phyloP scores from a whole-genome alignment of 2,329 filamentous ascomycete species.

The Fusarium keratoplasticum region DNA sequence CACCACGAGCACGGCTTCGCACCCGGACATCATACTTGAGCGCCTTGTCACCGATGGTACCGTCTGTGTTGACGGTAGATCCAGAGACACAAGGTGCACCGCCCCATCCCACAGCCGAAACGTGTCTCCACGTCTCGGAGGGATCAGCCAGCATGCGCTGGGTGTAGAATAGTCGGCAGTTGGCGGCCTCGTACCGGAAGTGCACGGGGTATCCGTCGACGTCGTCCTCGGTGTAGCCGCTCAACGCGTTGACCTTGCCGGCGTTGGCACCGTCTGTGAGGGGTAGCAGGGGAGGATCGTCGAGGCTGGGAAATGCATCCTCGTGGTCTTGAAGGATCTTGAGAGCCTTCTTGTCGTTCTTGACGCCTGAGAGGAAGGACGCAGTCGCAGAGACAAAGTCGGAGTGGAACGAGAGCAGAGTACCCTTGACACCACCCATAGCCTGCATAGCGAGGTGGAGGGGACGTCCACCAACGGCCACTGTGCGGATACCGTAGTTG shows the following conservation, averaged over 20 bases:
- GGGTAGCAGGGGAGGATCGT: slow-evolving; percentile 42
- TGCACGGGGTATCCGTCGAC: slow-evolving; percentile 54
- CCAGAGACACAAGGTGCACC: slow-evolving; percentile 32
- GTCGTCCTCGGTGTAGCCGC: slow-evolving; percentile 34
- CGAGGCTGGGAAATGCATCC: slow-evolving; percentile 24
- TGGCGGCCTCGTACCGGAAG: slow-evolving; percentile 70
- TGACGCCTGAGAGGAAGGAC: slow-evolving; percentile 18
- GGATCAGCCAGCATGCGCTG: slow-evolving; percentile 63
- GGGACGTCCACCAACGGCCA: slow-evolving; percentile 72
- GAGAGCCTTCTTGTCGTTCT: slow-evolving; percentile 13
- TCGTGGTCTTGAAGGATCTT: slow-evolving; percentile 17
- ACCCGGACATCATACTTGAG: slow-evolving; percentile 33
- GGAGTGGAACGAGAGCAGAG: slow-evolving; percentile 33
- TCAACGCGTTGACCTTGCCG: slow-evolving; percentile 38
- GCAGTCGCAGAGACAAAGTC: slow-evolving; percentile 21
- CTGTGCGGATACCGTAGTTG: slow-evolving; percentile 45
- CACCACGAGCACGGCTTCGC: slow-evolving; percentile 30
- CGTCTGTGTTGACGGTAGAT: slow-evolving; percentile 31
- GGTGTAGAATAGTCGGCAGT: slow-evolving; percentile 72
- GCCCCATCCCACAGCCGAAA: slow-evolving; percentile 30
- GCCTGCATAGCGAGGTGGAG: slow-evolving; percentile 66
- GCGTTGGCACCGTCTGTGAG: slow-evolving; percentile 47
- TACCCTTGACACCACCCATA: slow-evolving; percentile 74
- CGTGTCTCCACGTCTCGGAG: slow-evolving; percentile 61
- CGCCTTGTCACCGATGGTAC: slow-evolving; percentile 29